Conservation (phyloP, 2,329 filamentous ascomycete species). For the Juglanconis juglandina region DNA sequence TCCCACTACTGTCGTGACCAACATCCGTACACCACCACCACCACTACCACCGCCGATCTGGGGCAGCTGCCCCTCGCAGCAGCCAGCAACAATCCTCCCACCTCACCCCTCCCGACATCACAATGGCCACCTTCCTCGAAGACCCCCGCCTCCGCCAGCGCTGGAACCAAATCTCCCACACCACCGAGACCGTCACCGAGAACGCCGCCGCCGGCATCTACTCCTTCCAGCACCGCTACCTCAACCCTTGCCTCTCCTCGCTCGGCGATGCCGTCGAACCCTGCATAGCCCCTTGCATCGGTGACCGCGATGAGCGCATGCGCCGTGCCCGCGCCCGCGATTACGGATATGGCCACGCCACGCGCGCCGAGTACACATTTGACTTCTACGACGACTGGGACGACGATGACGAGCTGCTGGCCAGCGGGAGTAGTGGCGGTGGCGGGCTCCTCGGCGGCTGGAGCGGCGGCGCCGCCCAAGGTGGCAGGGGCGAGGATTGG, state of each 20-base stretch:
- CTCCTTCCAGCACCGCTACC: slow-evolving; percentile 80
- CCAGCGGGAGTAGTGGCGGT: slow-evolving; percentile 22
- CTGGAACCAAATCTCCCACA: slow-evolving; percentile 88
- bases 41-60: not conserved
- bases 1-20: not conserved
- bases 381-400: slow-evolving; percentile 98
- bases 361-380: slow-evolving; percentile 76
- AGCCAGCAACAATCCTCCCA: not conserved
- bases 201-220: slow-evolving; percentile 89
- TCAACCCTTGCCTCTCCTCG: slow-evolving; percentile 73
- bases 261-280: slow-evolving; percentile 66
- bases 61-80: not conserved
- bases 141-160: slow-evolving; percentile 90
- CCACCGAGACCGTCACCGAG: slow-evolving; percentile 85
- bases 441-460: slow-evolving; percentile 64
- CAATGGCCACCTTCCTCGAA: slow-evolving; percentile 59
- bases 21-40: not conserved
- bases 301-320: slow-evolving; percentile 69
- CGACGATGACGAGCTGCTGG: slow-evolving; percentile 42
- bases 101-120: slow-evolving; percentile 17
- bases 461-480: slow-evolving; percentile 45
- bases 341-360: slow-evolving; percentile 42
- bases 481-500: slow-evolving; percentile 63
- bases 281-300: slow-evolving; percentile 68
- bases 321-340: slow-evolving; percentile 65